Base-by-base conservation (phyloP, 2,329 filamentous ascomycete species). In the Zymoseptoria pseudotritici region DNA sequence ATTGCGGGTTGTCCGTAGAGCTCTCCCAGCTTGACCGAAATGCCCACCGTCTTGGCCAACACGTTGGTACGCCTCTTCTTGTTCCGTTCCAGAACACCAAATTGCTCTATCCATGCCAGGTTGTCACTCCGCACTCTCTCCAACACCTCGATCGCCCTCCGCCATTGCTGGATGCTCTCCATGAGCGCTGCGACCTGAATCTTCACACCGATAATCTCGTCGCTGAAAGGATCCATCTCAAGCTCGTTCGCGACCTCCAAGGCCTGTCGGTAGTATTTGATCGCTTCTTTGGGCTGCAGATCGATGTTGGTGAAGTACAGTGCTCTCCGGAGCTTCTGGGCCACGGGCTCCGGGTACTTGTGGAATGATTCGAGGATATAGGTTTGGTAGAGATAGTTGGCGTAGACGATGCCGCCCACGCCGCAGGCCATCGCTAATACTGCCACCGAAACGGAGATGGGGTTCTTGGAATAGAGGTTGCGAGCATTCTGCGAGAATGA, bases 181-280 rank as follows among this genome's bases (percentile, higher is more conserved):
- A 96, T 81, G 80, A 96, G 86, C 9, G 82, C 82, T 1, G 90
- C 86, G 8, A 96, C 80, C 71, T 92, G 86, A 55, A 97, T 86
- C 70, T 91, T 90, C 56, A 97, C 86, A 8, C 94, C 94, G 66
- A 97, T 81, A 36, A 97, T 87, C 72, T 97, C 92, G 67, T 97
- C 89, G 3, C 89, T 92, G 72, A 92, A 95, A 0, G 90, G 90
- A 71, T 97, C 91, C 78, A 99, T 84, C 0, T 86, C 85, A 55
- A 88, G 71, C 69, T 90, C 86, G 55, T 86, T 78, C 59, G 91
- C 91, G 56, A 88, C 81, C 63, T 86, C 80, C 59, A 97, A 79
- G 2, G 92, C 91, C 65, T 88, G 83, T 68, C 86, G 86, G 73
- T 96, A 97, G 73, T 90, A 90, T 66, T 90, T 88, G 61, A 95